These are phyloP conservation scores for Lentinula guzmanii DNA, from an alignment of 768 basidiomycete genomes.

Conservation along the genomic window DNA sequence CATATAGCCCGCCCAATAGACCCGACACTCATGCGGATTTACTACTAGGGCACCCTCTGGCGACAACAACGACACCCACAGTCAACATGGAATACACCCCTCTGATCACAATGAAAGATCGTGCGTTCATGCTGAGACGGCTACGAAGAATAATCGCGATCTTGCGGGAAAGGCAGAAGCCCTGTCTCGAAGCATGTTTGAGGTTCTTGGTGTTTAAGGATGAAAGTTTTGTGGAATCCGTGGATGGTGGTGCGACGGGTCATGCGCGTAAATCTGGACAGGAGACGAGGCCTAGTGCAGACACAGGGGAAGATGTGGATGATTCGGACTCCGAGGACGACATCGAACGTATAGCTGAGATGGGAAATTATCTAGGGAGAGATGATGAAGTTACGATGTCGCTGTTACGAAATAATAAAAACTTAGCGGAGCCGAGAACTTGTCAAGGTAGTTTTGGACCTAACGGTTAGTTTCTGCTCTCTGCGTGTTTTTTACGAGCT, in stretches of 20 bases:
- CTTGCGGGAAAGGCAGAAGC: conserved; percentile 66
- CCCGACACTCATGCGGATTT: not conserved
- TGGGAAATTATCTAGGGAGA: conserved; percentile 25
- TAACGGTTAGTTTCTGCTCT: conserved; percentile 49
- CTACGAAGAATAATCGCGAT: conserved; percentile 39
- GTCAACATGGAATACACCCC: conserved; percentile 84
- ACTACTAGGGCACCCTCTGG: not conserved
- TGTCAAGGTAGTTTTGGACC: conserved; percentile 88
- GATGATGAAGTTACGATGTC: conserved; percentile 47
- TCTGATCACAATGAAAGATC: conserved; percentile 69
- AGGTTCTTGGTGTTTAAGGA: conserved; percentile 72
- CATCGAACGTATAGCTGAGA: conserved; percentile 24
- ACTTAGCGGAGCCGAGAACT: conserved; percentile 77
- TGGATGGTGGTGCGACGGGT: not conserved
- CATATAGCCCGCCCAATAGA: conserved; percentile 42
- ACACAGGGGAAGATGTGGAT: not conserved
- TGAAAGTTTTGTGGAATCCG: conserved; percentile 26
- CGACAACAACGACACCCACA: conserved; percentile 53
- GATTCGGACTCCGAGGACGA: conserved; percentile 68
- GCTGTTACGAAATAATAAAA: conserved; percentile 61
- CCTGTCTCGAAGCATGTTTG: conserved; percentile 81
- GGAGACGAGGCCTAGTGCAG: not conserved
- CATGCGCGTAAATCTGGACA: not conserved
- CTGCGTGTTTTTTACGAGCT: not conserved
- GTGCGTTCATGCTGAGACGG: conserved; percentile 73